Percentiles rank a stretch among this genome's conserved stretches.
phyloP scores from a whole-genome alignment of 176 grass and related monocot species.

The Lolium perenne region DNA sequence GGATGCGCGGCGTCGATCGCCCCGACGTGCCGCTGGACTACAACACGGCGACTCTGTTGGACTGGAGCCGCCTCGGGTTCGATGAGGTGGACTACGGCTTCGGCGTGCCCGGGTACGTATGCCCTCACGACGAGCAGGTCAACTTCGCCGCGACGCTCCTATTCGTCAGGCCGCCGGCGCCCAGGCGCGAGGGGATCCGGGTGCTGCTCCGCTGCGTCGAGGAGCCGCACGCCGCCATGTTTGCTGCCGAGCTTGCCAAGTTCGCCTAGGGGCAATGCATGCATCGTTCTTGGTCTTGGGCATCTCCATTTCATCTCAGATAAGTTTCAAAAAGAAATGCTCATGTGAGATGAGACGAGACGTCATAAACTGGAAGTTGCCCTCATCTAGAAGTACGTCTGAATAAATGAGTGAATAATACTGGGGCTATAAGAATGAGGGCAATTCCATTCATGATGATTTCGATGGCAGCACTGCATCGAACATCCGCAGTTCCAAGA shows the following conservation, averaged over 20 bases:
- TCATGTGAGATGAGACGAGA: too few species aligned
- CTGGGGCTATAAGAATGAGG: too few species aligned
- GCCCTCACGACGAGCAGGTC: slow-evolving; percentile 64
- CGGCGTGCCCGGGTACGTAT: slow-evolving; percentile 69
- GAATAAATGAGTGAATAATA: too few species aligned
- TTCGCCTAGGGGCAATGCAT: slow-evolving; percentile 8
- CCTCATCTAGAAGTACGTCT: too few species aligned
- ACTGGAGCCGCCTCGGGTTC: slow-evolving; percentile 79
- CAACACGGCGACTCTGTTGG: slow-evolving; percentile 64
- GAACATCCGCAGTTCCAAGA: too few species aligned
- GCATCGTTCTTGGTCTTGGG: too few species aligned
- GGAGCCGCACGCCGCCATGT: slow-evolving; percentile 51
- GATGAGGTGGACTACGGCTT: slow-evolving; percentile 85
- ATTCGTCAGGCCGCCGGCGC: slow-evolving; percentile 65
- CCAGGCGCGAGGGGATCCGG: slow-evolving; percentile 61
- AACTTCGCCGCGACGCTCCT: slow-evolving; percentile 60
- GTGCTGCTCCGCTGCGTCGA: slow-evolving; percentile 75
- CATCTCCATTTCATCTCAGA: too few species aligned
- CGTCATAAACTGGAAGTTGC: too few species aligned
- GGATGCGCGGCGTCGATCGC: slow-evolving; percentile 62
- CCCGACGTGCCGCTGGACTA: slow-evolving; percentile 78
- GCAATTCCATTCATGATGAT: too few species aligned
- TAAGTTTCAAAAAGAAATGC: too few species aligned
- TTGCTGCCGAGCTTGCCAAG: slow-evolving; percentile 59
- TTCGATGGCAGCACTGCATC: too few species aligned